Base-by-base conservation (phyloP, 345 rosid species). In the Pelargonium nanum region DNA sequence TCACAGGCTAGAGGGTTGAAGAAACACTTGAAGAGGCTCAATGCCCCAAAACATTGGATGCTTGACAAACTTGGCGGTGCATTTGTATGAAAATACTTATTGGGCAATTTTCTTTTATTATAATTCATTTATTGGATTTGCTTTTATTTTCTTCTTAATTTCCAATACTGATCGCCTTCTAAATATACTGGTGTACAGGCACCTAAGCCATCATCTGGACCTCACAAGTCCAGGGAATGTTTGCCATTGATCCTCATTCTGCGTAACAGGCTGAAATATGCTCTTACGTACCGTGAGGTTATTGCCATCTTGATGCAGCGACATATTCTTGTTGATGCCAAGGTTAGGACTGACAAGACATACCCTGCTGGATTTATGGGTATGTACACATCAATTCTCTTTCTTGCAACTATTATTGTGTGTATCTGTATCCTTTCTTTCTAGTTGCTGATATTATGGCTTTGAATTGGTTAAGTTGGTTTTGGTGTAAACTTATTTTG, bases 321-420 rank as follows among this genome's bases (percentile, higher is more conserved):
- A n/a, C n/a, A n/a, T n/a, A n/a, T n/a, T n/a, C n/a, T n/a, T n/a
- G n/a, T n/a, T n/a, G n/a, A n/a, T n/a, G n/a, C n/a, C n/a, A n/a
- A n/a, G n/a, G n/a, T n/a, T n/a, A n/a, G n/a, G n/a, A n/a, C n/a
- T n/a, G n/a, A n/a, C n/a, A n/a, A n/a, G n/a, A n/a, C n/a, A n/a
- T n/a, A n/a, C n/a, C n/a, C n/a, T n/a, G n/a, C 67, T 56, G 67
- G 67, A 19, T 64, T 64, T 54, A 64, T 64, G 67, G 67, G 67
- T 64, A 64, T 34, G 57, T 25, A 9, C 44, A 32, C 44, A 32
- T 4, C 12, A 32, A 32, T 32, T n/a, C n/a, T n/a, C n/a, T n/a
- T n/a, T n/a, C n/a, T n/a, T n/a, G n/a, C n/a, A n/a, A n/a, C n/a
- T n/a, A n/a, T n/a, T n/a, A n/a, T n/a, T n/a, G n/a, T n/a, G n/a